phyloP scores from a whole-genome alignment of 2,329 filamentous ascomycete species.

The Metarhizium album region DNA sequence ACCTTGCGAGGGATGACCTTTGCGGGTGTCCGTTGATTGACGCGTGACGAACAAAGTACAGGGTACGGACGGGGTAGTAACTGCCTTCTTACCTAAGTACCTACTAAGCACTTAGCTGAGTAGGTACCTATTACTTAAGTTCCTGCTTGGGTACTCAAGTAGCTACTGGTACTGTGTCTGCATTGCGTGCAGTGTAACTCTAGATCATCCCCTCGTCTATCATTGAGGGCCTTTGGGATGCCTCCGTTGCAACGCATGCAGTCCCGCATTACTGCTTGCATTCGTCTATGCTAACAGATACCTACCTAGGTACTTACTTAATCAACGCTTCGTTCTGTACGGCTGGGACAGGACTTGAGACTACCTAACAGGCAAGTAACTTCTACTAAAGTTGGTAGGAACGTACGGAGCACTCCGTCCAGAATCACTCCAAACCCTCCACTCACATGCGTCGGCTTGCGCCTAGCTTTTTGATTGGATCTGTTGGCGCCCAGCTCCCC shows the following conservation, averaged over 20 bases:
- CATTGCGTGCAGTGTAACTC: neutral
- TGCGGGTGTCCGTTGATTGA: neutral
- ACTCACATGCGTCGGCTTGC: neutral
- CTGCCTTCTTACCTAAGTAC: too few relatives aligned
- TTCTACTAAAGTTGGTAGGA: too few relatives aligned
- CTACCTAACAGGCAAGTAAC: too few relatives aligned
- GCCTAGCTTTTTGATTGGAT: slow-evolving; percentile 20
- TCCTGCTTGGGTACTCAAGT: too few relatives aligned
- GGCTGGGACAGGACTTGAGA: too few relatives aligned
- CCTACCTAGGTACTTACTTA: too few relatives aligned
- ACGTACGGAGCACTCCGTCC: too few relatives aligned
- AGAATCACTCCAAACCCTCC: neutral
- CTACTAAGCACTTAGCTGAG: too few relatives aligned
- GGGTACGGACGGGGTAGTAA: too few relatives aligned
- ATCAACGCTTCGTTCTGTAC: too few relatives aligned
- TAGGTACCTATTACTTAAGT: too few relatives aligned
- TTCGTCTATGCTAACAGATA: neutral
- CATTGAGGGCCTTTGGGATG: neutral
- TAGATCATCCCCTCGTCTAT: neutral
- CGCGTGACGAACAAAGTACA: neutral
- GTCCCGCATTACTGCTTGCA: neutral
- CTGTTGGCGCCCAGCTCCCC: slow-evolving; percentile 22
- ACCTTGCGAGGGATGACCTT: neutral
- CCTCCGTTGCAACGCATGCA: neutral
- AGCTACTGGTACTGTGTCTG: too few relatives aligned